These are phyloP conservation scores for Marsdenia floribunda DNA, from an alignment of 257 asterid genomes.

Conservation along the genomic window DNA sequence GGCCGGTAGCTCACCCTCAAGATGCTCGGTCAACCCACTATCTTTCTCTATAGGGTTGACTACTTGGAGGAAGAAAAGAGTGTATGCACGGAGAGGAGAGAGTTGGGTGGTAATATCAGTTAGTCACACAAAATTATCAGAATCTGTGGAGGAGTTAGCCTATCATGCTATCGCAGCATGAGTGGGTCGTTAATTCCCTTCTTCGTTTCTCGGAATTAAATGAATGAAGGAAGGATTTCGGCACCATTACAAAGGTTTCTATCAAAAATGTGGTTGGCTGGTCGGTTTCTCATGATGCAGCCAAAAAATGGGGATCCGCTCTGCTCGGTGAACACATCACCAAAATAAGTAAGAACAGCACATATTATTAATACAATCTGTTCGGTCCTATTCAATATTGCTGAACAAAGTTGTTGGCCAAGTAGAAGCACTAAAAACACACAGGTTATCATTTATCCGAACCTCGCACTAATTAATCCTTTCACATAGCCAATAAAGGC, in stretches of 20 bases:
- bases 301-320: background rate
- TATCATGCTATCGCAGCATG: slow-evolving; percentile 2
- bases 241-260: slow-evolving; percentile 5
- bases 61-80: background rate
- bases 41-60: slow-evolving; percentile 1
- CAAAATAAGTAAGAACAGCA: background rate
- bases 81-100: background rate
- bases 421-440: background rate
- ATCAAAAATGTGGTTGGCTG: slow-evolving; percentile 24
- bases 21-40: slow-evolving; percentile 64
- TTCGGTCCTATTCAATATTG: too few species aligned
- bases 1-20: slow-evolving; percentile 87
- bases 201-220: background rate
- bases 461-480: slow-evolving; percentile 51
- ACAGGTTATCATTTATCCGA: slow-evolving; percentile 11
- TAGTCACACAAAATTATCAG: slow-evolving; percentile 19
- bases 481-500: slow-evolving; percentile 72
- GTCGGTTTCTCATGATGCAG: background rate
- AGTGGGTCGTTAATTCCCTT: background rate
- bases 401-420: too few species aligned
- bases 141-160: background rate
- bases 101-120: slow-evolving; percentile 19
- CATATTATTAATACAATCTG: too few species aligned
- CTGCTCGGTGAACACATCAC: too few species aligned
- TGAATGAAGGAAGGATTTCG: background rate